These are phyloP conservation scores for Funneliformis caledonium DNA, from an alignment of 371 early-diverging fungal genomes.

Conservation along the genomic window DNA sequence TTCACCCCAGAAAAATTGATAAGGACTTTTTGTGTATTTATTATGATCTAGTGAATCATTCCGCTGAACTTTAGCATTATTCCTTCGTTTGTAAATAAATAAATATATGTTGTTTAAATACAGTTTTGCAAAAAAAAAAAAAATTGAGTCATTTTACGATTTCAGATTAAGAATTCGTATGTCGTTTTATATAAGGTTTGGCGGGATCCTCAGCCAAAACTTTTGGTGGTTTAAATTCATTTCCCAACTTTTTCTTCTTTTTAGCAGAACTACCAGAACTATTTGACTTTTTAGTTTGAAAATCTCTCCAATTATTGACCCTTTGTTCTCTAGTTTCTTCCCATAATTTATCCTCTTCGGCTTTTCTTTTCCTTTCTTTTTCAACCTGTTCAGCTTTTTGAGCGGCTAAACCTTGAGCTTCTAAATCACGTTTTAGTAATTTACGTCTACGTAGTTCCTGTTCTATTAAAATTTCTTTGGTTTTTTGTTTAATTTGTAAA, in stretches of 20 bases:
- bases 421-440: constrained; percentile 71
- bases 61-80: too few species aligned
- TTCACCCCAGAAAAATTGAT: too few species aligned
- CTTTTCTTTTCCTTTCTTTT: constrained; percentile 62
- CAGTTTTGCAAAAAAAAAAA: neutral
- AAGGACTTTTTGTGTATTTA: too few species aligned
- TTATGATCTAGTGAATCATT: too few species aligned
- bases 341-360: constrained; percentile 74
- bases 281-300: constrained; percentile 50
- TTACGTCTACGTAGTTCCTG: constrained; percentile 66
- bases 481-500: constrained; percentile 55
- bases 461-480: constrained; percentile 68
- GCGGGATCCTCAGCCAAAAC: constrained; percentile 29
- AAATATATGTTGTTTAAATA: too few species aligned
- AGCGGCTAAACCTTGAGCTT: constrained; percentile 67
- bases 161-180: constrained; percentile 1
- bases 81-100: too few species aligned
- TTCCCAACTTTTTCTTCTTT: constrained; percentile 59
- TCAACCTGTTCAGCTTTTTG: constrained; percentile 53
- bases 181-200: constrained; percentile 35
- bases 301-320: constrained; percentile 72
- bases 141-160: neutral
- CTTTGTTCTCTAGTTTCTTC: constrained; percentile 70
- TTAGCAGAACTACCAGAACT: constrained; percentile 62
- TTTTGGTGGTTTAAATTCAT: constrained; percentile 49